Conservation (phyloP, 2,329 filamentous ascomycete species). For the Cryphonectria radicalis region DNA sequence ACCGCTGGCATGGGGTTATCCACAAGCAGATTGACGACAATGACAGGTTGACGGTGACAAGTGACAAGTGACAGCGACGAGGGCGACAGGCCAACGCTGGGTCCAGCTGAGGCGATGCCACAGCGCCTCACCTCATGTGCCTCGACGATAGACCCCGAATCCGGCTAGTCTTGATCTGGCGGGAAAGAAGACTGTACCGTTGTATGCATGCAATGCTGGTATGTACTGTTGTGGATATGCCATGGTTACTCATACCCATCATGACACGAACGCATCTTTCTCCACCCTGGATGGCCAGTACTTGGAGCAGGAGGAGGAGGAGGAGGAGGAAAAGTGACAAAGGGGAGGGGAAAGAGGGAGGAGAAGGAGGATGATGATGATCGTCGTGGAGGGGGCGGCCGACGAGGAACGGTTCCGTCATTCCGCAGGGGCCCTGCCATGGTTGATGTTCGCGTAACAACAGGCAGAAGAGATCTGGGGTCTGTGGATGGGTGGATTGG, state of each 20-base stretch:
- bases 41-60: constrained; percentile 9
- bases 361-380: constrained; percentile 1
- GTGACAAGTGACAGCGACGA: not conserved
- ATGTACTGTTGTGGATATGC: not conserved
- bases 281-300: too few species aligned
- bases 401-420: constrained; percentile 10
- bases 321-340: not conserved
- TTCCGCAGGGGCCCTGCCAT: not conserved
- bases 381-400: constrained; percentile 2
- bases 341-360: not conserved
- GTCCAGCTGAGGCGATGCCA: constrained; percentile 2
- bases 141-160: constrained; percentile 22
- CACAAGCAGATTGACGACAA: not conserved
- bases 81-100: not conserved
- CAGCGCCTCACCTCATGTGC: constrained; percentile 22
- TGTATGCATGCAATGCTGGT: not conserved
- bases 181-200: not conserved
- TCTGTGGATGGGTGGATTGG: not conserved
- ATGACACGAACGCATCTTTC: not conserved
- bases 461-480: not conserved
- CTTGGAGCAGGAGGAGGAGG: too few species aligned
- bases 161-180: constrained; percentile 10
- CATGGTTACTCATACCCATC: not conserved
- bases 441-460: not conserved
- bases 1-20: not conserved